These are phyloP conservation scores for Penicillium polonicum DNA, from an alignment of 2,329 filamentous ascomycete genomes.

Conservation along the genomic window DNA sequence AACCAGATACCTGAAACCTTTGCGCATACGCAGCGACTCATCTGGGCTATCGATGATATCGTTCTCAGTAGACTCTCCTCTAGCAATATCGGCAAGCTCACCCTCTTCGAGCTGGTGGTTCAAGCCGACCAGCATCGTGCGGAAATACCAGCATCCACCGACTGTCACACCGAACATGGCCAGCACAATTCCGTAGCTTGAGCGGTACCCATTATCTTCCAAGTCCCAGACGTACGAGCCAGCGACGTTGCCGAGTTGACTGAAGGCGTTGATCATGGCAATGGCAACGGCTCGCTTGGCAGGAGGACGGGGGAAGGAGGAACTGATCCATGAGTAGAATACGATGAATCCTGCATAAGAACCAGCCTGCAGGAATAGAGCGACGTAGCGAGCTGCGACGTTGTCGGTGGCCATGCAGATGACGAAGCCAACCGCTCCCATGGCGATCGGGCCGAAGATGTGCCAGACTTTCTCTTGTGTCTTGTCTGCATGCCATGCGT, in stretches of 20 bases:
- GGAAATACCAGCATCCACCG: slow-evolving; percentile 45
- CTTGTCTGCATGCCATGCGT: slow-evolving; percentile 58
- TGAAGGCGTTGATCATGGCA: slow-evolving; percentile 72
- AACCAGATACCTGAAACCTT: slow-evolving; percentile 31
- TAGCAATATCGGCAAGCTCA: slow-evolving; percentile 12
- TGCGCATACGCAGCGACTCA: slow-evolving; percentile 28
- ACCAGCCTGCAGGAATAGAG: slow-evolving; percentile 59
- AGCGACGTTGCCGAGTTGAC: slow-evolving; percentile 57
- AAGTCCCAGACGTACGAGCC: slow-evolving; percentile 65
- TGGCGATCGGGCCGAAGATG: slow-evolving; percentile 53
- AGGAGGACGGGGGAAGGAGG: slow-evolving; percentile 65
- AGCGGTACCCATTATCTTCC: slow-evolving; percentile 59
- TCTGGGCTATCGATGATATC: slow-evolving; percentile 19
- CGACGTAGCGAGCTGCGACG: slow-evolving; percentile 58
- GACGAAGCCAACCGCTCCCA: slow-evolving; percentile 58
- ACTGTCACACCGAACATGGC: slow-evolving; percentile 64
- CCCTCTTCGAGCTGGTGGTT: slow-evolving; percentile 26
- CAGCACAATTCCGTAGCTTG: slow-evolving; percentile 64
- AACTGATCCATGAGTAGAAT: slow-evolving; percentile 34
- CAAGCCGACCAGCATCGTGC: slow-evolving; percentile 44
- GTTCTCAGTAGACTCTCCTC: slow-evolving; percentile 3
- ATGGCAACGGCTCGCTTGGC: slow-evolving; percentile 70
- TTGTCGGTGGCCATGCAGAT: slow-evolving; percentile 60
- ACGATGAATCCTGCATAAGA: slow-evolving; percentile 53
- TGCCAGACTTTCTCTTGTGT: slow-evolving; percentile 56